Base-by-base conservation (phyloP, 2,329 filamentous ascomycete genomes). In the Claviceps paspali region DNA sequence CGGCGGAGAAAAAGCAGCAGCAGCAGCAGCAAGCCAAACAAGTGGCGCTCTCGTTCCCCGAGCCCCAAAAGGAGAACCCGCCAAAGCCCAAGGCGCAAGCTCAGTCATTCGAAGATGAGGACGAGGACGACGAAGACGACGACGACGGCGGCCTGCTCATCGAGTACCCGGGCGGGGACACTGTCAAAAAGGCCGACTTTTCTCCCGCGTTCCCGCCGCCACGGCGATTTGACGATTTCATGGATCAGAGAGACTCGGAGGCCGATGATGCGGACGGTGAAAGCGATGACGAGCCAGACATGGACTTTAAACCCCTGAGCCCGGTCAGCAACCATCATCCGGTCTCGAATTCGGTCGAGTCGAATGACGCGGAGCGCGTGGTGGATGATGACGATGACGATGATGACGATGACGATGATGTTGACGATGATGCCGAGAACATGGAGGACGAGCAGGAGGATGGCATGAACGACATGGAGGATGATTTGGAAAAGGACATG, bases 81-180 rank as follows among this genome's bases (percentile, higher is more conserved):
- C 54, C 56, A 32, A 51, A 53, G 36, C 54, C 36, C 17, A 41
- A 40, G 22, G 26, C 29, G 3, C 38, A 36, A 17, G 27, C 28
- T 5, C 38, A 31, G 5, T 38, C 39, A 8, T 41, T 41, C 17
- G 40, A 68, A 2, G 65, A 72, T 6, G 65, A 68, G 3, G 68
- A 68, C 2, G 65, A 72, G 6, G 65, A 68, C 2, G 68, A 71
- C 0, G 65, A 70, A 7, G 68, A 70, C 6, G 68, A 70, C 4
- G 72, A 70, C 18, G 73, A 73, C 35, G 66, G 68, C 33, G 67
- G 67, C 19, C 60, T 77, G 24, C 65, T 68, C 19, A 63, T 79
- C 39, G 75, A 79, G 51, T 75, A 74, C 44, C 73, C 73, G 0
- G 70, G 65, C 32, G 68, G 63, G 23, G 63, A 63, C 17, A 51